These are phyloP conservation scores for Hypoxylon sp. DNA, from an alignment of 2,329 filamentous ascomycete species.

Conservation along the genomic window DNA sequence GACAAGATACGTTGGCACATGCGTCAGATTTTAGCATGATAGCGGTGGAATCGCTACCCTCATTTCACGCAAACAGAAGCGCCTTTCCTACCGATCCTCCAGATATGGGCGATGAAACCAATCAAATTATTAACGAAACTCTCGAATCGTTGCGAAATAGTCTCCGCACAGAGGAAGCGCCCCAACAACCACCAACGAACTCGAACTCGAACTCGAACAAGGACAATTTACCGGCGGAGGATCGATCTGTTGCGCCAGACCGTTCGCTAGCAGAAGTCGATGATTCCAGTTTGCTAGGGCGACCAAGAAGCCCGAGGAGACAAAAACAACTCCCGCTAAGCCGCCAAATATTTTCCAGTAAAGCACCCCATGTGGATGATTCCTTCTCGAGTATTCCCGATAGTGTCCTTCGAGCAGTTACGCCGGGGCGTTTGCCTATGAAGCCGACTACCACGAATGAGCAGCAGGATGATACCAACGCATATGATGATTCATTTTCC, in stretches of 20 bases:
- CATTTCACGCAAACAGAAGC: conserved; percentile 61
- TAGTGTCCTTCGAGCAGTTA: conserved; percentile 53
- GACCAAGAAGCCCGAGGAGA: conserved; percentile 56
- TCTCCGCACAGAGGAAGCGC: conserved; percentile 46
- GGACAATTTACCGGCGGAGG: conserved; percentile 33
- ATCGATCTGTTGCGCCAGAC: conserved; percentile 19
- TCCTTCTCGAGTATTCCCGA: conserved; percentile 57
- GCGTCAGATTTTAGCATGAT: conserved; percentile 72
- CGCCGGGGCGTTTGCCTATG: conserved; percentile 50
- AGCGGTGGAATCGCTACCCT: conserved; percentile 68
- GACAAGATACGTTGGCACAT: conserved; percentile 61
- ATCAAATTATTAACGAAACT: conserved; percentile 69
- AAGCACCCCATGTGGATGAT: conserved; percentile 53
- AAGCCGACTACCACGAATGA: conserved; percentile 37
- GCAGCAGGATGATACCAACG: conserved; percentile 53
- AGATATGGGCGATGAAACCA: conserved; percentile 70
- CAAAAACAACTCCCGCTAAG: conserved; percentile 54
- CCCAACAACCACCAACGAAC: conserved; percentile 25
- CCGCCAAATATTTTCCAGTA: conserved; percentile 55
- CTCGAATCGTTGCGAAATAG: conserved; percentile 65
- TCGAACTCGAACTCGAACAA: conserved; percentile 40
- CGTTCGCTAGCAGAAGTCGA: conserved; percentile 24
- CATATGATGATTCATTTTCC: conserved; percentile 71
- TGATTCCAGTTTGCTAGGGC: conserved; percentile 36
- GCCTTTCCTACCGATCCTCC: conserved; percentile 55